Percentiles rank a stretch among this genome's conserved stretches.
Evolutionary conservation across 768 basidiomycete species (phyloP).

Genomic region (Phylloporus arenicola): DNA sequence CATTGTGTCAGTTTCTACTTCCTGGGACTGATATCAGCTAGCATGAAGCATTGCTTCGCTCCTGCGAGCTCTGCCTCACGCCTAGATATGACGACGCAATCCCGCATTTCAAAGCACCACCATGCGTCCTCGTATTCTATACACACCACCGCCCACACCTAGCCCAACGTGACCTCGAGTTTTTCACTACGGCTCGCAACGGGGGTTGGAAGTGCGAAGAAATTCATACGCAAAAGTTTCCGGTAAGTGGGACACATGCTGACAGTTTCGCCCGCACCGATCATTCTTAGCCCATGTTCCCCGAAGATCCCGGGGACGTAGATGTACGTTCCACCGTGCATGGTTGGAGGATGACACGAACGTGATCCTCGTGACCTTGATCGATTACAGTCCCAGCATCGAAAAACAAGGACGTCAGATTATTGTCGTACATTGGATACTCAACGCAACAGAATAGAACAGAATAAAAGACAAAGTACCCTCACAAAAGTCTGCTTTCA

Average conservation of each 20-base stretch:
- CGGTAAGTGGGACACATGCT: slow-evolving; percentile 37
- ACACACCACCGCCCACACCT: slow-evolving; percentile 85
- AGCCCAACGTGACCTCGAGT: slow-evolving; percentile 76
- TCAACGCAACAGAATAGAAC: not conserved
- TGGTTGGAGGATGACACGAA: slow-evolving; percentile 61
- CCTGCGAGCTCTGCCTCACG: slow-evolving; percentile 50
- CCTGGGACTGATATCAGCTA: slow-evolving; percentile 27
- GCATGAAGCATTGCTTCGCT: slow-evolving; percentile 77
- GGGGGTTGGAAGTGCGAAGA: slow-evolving; percentile 71
- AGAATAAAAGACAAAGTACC: not conserved
- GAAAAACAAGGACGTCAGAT: no score
- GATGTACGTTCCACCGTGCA: slow-evolving; percentile 76
- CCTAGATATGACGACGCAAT: slow-evolving; percentile 9
- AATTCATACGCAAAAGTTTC: slow-evolving; percentile 57
- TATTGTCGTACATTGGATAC: not conserved
- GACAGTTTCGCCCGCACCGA: not conserved
- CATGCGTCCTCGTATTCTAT: slow-evolving; percentile 75
- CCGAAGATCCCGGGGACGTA: slow-evolving; percentile 77
- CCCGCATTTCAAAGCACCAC: slow-evolving; percentile 15
- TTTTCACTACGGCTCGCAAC: slow-evolving; percentile 60
- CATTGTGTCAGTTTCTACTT: no score
- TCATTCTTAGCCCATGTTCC: slow-evolving; percentile 74
- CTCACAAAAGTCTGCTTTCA: not conserved
- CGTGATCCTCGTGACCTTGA: not conserved
- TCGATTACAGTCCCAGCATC: not conserved